These are phyloP conservation scores for Aspergillus homomorphus DNA, from an alignment of 495 filamentous ascomycete genomes.

Conservation along the genomic window DNA sequence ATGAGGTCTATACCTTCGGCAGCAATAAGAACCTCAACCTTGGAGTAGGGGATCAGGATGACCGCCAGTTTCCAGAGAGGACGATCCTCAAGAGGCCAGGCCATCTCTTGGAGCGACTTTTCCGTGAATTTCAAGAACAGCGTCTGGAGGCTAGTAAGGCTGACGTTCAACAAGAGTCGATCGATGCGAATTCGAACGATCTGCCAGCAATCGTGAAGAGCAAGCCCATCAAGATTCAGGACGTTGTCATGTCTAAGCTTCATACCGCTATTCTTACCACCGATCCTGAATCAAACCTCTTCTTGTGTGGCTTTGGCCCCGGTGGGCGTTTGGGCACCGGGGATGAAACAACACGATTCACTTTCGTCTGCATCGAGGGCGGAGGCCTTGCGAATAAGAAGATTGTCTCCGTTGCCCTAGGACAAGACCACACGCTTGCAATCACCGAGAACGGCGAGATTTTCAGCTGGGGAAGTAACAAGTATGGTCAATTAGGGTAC, in stretches of 20 bases:
- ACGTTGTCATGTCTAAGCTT: slow-evolving; percentile 83
- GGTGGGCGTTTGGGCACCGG: slow-evolving; percentile 89
- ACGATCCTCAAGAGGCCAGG: slow-evolving; percentile 75
- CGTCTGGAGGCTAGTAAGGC: slow-evolving; percentile 28
- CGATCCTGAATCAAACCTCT: slow-evolving; percentile 90
- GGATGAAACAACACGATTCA: slow-evolving; percentile 82
- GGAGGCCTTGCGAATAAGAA: slow-evolving; percentile 67
- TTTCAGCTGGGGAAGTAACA: slow-evolving; percentile 92
- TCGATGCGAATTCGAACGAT: slow-evolving; percentile 30
- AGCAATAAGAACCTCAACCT: slow-evolving; percentile 93
- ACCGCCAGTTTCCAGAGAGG: slow-evolving; percentile 88
- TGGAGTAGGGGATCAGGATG: slow-evolving; percentile 88
- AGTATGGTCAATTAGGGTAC: slow-evolving; percentile 83
- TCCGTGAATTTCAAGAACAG: slow-evolving; percentile 53
- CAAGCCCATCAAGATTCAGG: slow-evolving; percentile 66
- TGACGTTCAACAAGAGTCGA: slow-evolving; percentile 16
- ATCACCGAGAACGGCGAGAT: slow-evolving; percentile 77
- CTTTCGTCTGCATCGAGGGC: slow-evolving; percentile 74
- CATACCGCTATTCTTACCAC: slow-evolving; percentile 85
- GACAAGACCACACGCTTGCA: slow-evolving; percentile 87
- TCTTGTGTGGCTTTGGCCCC: slow-evolving; percentile 87
- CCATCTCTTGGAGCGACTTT: slow-evolving; percentile 68
- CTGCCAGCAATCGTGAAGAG: slow-evolving; percentile 68
- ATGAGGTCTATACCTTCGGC: slow-evolving; percentile 89
- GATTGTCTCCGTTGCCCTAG: slow-evolving; percentile 70